Percentiles rank a stretch among this genome's conserved stretches.
These are phyloP conservation scores for Hanseniaspora thailandica DNA, from an alignment of 805 yeast genomes.

Conservation along the genomic window DNA sequence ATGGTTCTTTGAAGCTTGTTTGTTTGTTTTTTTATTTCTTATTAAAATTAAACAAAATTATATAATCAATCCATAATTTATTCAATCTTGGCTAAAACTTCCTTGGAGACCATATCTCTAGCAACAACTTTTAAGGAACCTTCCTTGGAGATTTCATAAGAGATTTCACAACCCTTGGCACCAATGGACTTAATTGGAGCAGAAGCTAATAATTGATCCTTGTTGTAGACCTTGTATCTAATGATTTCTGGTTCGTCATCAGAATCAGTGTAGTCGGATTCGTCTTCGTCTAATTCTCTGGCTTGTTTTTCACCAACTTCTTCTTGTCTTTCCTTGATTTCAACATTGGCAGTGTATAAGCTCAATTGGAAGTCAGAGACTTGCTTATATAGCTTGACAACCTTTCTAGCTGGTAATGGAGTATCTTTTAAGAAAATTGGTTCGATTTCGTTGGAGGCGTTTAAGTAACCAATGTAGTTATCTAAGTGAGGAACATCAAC, in stretches of 20 bases:
- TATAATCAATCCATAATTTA: constrained; percentile 20
- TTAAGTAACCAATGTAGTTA: constrained; percentile 75
- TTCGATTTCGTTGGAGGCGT: constrained; percentile 57
- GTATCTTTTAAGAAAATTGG: constrained; percentile 73
- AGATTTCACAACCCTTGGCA: constrained; percentile 53
- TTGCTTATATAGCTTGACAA: constrained; percentile 50
- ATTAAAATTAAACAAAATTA: neutral
- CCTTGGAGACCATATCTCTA: constrained; percentile 51
- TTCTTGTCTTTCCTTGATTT: constrained; percentile 73
- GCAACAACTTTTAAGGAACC: constrained; percentile 49
- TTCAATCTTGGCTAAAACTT: constrained; percentile 49
- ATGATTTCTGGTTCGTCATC: constrained; percentile 88
- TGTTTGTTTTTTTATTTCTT: no score
- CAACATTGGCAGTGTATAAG: constrained; percentile 75
- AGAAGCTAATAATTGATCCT: constrained; percentile 67
- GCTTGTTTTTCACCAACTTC: constrained; percentile 43
- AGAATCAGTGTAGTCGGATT: constrained; percentile 37
- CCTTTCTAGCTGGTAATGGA: constrained; percentile 78
- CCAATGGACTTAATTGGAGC: constrained; percentile 56
- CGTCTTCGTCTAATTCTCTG: constrained; percentile 39
- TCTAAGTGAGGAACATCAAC: constrained; percentile 77
- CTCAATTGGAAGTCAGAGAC: constrained; percentile 54
- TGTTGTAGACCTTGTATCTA: constrained; percentile 59
- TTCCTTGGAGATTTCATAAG: constrained; percentile 45
- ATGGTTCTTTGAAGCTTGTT: no score